A percentile compares a stretch with the other conserved stretches of the same genome.
These are phyloP conservation scores for Ganoderma lingzhi DNA, from an alignment of 1,284 basidiomycete species.

Conservation along the genomic window DNA sequence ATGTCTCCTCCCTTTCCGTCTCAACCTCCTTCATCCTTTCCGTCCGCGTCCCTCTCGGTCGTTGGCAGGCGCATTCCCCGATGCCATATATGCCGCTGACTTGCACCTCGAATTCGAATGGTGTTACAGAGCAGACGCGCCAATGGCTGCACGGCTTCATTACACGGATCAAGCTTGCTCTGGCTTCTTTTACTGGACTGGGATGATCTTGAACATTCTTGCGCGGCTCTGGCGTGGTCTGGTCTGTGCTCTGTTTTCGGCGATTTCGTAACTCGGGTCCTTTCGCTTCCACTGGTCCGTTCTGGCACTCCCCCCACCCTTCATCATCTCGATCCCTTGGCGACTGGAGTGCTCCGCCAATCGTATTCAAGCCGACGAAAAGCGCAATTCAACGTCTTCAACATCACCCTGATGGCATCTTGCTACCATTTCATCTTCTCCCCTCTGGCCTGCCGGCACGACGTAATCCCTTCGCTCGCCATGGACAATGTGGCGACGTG, in stretches of 20 bases:
- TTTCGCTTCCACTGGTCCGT: neutral
- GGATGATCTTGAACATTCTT: slow-evolving; percentile 16
- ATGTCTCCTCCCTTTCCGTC: slow-evolving; percentile 44
- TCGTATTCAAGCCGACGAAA: too few relatives aligned
- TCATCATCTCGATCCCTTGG: too few relatives aligned
- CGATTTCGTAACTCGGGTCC: neutral
- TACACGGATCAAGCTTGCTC: slow-evolving; percentile 44
- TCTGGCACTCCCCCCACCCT: neutral
- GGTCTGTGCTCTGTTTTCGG: neutral
- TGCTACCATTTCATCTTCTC: too few relatives aligned
- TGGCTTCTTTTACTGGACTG: slow-evolving; percentile 43
- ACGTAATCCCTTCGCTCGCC: too few relatives aligned
- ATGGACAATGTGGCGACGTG: too few relatives aligned
- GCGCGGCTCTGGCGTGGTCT: neutral
- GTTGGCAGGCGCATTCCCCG: slow-evolving; percentile 39
- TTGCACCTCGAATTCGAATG: neutral
- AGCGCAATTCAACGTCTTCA: too few relatives aligned
- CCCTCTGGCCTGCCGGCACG: too few relatives aligned
- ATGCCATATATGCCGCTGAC: slow-evolving; percentile 6
- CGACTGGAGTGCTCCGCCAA: too few relatives aligned
- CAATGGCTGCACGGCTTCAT: slow-evolving; percentile 44
- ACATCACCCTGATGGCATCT: too few relatives aligned
- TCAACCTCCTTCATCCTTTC: slow-evolving; percentile 18
- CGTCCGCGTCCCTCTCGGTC: slow-evolving; percentile 23
- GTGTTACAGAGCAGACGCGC: slow-evolving; percentile 35